Evolutionary conservation across 257 asterid species (phyloP), one percentile per base, ranked within the genome.

Genomic region (Solanum habrochaites): DNA sequence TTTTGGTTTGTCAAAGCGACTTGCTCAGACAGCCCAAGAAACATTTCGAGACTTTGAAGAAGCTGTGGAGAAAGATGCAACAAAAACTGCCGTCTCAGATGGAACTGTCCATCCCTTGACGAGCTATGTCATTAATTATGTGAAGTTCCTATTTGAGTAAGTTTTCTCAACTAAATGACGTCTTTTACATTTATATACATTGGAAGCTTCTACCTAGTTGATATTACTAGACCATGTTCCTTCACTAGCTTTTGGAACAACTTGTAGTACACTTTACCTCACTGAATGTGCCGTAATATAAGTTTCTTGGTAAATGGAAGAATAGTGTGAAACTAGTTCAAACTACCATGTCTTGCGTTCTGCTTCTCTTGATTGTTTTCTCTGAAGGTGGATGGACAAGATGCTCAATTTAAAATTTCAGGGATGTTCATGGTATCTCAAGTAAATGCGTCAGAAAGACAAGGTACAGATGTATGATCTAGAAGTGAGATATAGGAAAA

Each of bases 81-180:
- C 99, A 47, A 97, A 96, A 96, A 96, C 98, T 90, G 96, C 98
- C 13, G 98, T 97, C 64, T 92, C 98, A 86, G 99, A 97, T 93
- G 99, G 99, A 89, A 96, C 99, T 81, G 99, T 97, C 85, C 99
- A 96, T 91, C 99, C 99, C 67, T 90, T 97, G 93, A 97, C 99
- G 80, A 97, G 99, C 94, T 97, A 96, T 89, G 99, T 97, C 89
- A 97, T 97, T 88, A 96, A 96, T 93, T 97, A 97, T 84, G 99
- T 97, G 91, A 97, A 97, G 88, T 97, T 97, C 93, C 91, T 97
- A 89, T 96, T 97, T 88, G 99, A 97, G 99, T 97, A 95, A 93
- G 99, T 93, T 74, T 71, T 23, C 86, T 83, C 83, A 31, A 77
- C 85, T 82, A 7, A 10, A 64, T 70, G 42, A 1, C 12, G n/a